Percentiles rank a stretch among this genome's conserved stretches.
Evolutionary conservation across 129 eudicot species (phyloP).

Genomic region (Smallanthus sonchifolius): DNA sequence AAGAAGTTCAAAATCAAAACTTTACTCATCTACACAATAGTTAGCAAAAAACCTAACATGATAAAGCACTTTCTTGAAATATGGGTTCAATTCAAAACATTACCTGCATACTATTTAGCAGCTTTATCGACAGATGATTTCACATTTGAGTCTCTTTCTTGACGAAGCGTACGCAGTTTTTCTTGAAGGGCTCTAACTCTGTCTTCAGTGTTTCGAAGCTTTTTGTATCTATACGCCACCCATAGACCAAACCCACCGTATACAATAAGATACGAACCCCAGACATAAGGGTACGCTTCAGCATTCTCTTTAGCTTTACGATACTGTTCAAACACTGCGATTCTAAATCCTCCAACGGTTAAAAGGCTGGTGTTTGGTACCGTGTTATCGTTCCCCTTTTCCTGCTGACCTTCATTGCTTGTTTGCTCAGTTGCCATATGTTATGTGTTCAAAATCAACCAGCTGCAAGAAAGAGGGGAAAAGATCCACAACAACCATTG

Average conservation of each 20-base stretch:
- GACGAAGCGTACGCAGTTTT: constrained; percentile 58
- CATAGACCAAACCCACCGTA: constrained; percentile 85
- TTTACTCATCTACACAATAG: constrained; percentile 12
- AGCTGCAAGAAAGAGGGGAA: background rate
- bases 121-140: constrained; percentile 34
- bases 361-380: constrained; percentile 24
- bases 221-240: constrained; percentile 75
- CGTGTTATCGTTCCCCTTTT: constrained; percentile 26
- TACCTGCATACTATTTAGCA: constrained; percentile 31
- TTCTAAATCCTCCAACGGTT: constrained; percentile 39
- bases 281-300: constrained; percentile 86
- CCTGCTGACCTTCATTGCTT: constrained; percentile 28
- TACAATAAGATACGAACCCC: constrained; percentile 79
- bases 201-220: constrained; percentile 70
- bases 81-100: background rate
- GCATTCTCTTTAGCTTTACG: constrained; percentile 65
- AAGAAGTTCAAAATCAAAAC: constrained; percentile 19
- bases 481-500: background rate
- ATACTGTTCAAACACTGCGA: constrained; percentile 45
- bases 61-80: constrained; percentile 12
- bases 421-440: constrained; percentile 43
- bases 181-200: constrained; percentile 80
- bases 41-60: constrained; percentile 6
- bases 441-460: constrained; percentile 3
- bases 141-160: constrained; percentile 44